Base-by-base conservation (phyloP, 2,329 filamentous ascomycete species). In the Sphaceloma murrayae region DNA sequence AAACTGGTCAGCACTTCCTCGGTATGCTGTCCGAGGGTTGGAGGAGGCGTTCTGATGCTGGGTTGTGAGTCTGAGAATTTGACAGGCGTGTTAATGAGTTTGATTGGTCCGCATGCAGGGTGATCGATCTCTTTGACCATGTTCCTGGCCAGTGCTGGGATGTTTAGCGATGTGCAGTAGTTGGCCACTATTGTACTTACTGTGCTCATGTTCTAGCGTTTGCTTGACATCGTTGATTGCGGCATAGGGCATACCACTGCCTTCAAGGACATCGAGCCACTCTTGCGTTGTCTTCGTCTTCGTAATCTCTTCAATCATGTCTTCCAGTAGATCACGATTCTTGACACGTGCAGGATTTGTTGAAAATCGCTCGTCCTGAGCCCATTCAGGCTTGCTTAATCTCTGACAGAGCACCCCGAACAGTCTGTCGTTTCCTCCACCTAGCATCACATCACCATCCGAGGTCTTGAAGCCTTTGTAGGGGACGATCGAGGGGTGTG, bases 401-500 rank as follows among this genome's bases (percentile, higher is more conserved):
- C 65, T 69, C 44, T 74, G 67, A 54, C 74, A 78, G 27, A 81
- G 55, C 3, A 80, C 66, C 2, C 76, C 75, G 44, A 74, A 80
- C 0, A 80, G 62, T 3, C 70, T 66, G 53, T 81, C 77, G 47
- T 80, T 80, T 2, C 77, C 77, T 13, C 77, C 77, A 10, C 77
- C 77, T 4, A 80, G 64, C 48, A 81, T 66, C 38, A 81, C 72
- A 53, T 78, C 74, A 11, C 77, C 77, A 49, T 81, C 76, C 2
- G 62, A 62, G 2, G 77, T 80, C 55, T 73, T 72, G 64, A 80
- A 98, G 0, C 86, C 85, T 55, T 82, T 80, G 62, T 98, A 98
- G 0, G 91, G 91, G 0, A 98, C 91, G 59, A 98, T 96, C 0
- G 86, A 94, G n/a, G 89, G 91, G 69, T 98, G 91, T 32, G 89